Evolutionary conservation across 2,329 filamentous ascomycete genomes (phyloP).

Genomic region (Reticulascus tulasneorum): DNA sequence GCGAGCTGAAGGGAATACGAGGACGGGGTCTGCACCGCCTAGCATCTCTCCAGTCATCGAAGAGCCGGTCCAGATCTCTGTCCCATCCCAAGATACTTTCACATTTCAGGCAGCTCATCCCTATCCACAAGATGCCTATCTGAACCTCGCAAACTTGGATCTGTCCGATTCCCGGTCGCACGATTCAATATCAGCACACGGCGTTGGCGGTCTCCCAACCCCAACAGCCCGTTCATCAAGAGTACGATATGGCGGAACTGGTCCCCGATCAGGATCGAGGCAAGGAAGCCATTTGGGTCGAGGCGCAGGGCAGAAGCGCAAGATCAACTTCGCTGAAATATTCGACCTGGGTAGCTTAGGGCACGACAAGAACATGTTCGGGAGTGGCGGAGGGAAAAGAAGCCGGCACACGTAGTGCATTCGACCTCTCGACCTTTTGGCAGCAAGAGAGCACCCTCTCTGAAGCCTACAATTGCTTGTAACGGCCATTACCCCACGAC

Average conservation of each 20-base stretch:
- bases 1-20: conserved; percentile 16
- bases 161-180: conserved; percentile 48
- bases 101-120: conserved; percentile 64
- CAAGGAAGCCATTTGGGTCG: conserved; percentile 47
- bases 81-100: conserved; percentile 59
- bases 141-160: conserved; percentile 58
- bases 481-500: too few species aligned
- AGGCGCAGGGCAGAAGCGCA: conserved; percentile 67
- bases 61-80: conserved; percentile 33
- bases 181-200: conserved; percentile 26
- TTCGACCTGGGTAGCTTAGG: conserved; percentile 66
- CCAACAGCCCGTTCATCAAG: conserved; percentile 7
- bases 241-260: conserved; percentile 10
- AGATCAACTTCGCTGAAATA: conserved; percentile 69
- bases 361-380: conserved; percentile 57
- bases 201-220: too few species aligned
- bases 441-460: too few species aligned
- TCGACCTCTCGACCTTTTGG: too few species aligned
- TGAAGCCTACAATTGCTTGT: too few species aligned
- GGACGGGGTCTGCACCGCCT: conserved; percentile 32
- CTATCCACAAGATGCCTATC: conserved; percentile 50
- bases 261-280: conserved; percentile 8
- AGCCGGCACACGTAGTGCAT: conserved; percentile 39
- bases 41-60: conserved; percentile 11
- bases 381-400: conserved; percentile 43